phyloP scores from a whole-genome alignment of 2,329 filamentous ascomycete species.

The Pestalotiopsis sp. region DNA sequence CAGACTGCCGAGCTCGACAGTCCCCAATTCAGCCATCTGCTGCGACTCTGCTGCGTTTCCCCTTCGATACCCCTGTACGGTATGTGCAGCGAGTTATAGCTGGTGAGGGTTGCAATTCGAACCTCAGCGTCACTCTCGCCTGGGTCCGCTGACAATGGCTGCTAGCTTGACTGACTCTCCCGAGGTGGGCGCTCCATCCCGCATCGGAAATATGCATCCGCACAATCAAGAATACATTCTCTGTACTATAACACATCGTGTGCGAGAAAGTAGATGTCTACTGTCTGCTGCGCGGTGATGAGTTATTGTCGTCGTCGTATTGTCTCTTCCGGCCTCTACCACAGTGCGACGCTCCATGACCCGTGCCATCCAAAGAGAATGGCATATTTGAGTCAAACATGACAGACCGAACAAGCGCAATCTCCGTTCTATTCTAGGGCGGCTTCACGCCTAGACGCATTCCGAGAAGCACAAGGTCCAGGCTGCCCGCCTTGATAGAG shows the following conservation, averaged over 20 bases:
- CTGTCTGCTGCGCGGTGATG: background rate
- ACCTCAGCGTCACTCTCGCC: background rate
- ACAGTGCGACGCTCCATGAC: background rate
- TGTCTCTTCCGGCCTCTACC: background rate
- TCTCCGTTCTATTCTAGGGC: constrained; percentile 26
- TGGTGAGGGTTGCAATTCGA: background rate
- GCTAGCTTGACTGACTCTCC: background rate
- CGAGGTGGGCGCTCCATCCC: constrained; percentile 3
- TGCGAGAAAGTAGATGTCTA: too few species aligned
- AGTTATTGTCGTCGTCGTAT: background rate
- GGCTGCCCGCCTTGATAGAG: constrained; percentile 15
- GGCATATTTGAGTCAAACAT: background rate
- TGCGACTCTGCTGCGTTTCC: background rate
- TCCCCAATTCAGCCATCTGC: background rate
- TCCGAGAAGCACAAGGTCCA: constrained; percentile 16
- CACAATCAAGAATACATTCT: background rate
- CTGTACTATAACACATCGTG: background rate
- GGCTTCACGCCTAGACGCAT: constrained; percentile 23
- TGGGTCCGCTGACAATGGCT: background rate
- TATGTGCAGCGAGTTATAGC: background rate
- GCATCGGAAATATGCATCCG: background rate
- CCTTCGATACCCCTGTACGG: background rate
- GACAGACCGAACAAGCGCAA: constrained; percentile 16
- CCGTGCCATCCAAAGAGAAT: background rate
- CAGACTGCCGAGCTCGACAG: background rate